A percentile compares a stretch with the other conserved stretches of the same genome.
Conservation (phyloP, 371 early-diverging fungal genomes). For the Chytridium lagenaria region DNA sequence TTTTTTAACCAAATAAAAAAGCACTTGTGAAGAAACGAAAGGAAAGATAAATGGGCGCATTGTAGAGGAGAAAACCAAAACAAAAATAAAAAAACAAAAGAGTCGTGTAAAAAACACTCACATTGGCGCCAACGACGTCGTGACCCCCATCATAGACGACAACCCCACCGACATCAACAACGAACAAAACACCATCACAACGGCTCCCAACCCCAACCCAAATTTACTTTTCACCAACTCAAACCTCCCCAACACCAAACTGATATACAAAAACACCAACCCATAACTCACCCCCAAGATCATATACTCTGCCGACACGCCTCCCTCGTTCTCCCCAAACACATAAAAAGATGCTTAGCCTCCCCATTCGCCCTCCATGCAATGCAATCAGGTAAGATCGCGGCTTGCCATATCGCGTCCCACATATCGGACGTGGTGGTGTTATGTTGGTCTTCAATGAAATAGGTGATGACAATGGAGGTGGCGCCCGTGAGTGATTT, state of each 20-base stretch:
- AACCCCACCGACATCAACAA: constrained; percentile 63
- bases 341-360: constrained; percentile 42
- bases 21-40: no score
- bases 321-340: constrained; percentile 33
- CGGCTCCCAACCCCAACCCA: constrained; percentile 69
- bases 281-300: constrained; percentile 57
- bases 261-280: constrained; percentile 67
- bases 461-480: constrained; percentile 58
- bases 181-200: constrained; percentile 61
- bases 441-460: constrained; percentile 37
- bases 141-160: constrained; percentile 57
- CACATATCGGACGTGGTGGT: constrained; percentile 46
- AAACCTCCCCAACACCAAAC: constrained; percentile 62
- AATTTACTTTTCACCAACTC: constrained; percentile 76
- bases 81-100: no score
- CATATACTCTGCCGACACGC: constrained; percentile 37
- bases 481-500: constrained; percentile 50
- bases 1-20: no score
- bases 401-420: constrained; percentile 53
- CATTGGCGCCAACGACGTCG: constrained; percentile 62
- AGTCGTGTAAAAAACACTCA: no score
- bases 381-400: constrained; percentile 9
- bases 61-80: no score
- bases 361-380: constrained; percentile 40
- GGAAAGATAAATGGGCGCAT: no score